These are phyloP conservation scores for Galerina sulciceps DNA, from an alignment of 768 basidiomycete genomes.

Conservation along the genomic window DNA sequence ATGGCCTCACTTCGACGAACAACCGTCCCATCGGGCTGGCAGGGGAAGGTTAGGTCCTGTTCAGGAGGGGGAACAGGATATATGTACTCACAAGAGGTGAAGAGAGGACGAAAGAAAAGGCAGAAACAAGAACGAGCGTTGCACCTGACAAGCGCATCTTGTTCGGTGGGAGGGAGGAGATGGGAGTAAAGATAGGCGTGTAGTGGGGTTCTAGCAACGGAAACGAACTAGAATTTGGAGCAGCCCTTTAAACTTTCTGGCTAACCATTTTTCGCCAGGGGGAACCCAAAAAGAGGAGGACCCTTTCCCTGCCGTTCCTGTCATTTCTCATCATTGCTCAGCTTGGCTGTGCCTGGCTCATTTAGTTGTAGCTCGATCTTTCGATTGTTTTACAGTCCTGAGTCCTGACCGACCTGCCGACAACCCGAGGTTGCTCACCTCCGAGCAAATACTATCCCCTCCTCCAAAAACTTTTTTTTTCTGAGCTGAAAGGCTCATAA, in stretches of 20 bases:
- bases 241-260: conserved; percentile 19
- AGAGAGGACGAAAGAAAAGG: conserved; percentile 25
- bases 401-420: not conserved
- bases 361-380: not conserved
- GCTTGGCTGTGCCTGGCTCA: conserved; percentile 24
- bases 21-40: conserved; percentile 19
- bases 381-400: not conserved
- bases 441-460: not conserved
- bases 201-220: conserved; percentile 17
- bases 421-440: not conserved
- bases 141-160: conserved; percentile 35
- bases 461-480: not conserved
- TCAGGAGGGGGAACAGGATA: not conserved
- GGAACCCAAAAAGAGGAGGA: conserved; percentile 26
- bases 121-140: conserved; percentile 27
- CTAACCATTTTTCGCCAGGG: conserved; percentile 17
- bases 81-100: conserved; percentile 27
- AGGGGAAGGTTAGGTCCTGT: not conserved
- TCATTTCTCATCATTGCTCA: conserved; percentile 21
- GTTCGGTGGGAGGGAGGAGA: conserved; percentile 5
- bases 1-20: conserved; percentile 4
- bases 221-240: conserved; percentile 12
- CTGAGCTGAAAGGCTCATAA: not conserved
- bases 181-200: conserved; percentile 6
- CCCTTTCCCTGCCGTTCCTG: conserved; percentile 19